phyloP scores from a whole-genome alignment of 1,284 basidiomycete genomes.

The Heterobasidion irregulare region DNA sequence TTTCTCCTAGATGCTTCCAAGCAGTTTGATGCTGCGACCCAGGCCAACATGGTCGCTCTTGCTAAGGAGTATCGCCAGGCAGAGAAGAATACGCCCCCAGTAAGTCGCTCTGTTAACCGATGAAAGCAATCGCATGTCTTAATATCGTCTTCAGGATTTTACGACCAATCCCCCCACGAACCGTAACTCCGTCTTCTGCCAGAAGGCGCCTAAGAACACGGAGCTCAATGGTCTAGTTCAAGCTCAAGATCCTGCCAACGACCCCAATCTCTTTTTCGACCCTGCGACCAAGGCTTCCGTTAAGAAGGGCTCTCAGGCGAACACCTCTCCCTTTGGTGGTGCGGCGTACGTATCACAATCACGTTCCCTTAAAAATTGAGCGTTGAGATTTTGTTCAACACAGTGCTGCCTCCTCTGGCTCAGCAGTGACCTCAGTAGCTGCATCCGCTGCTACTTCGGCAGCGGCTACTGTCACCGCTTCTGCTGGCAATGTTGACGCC shows the following conservation, averaged over 20 bases:
- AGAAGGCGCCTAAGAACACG: constrained; percentile 27
- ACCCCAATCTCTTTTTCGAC: constrained; percentile 46
- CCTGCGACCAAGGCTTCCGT: constrained; percentile 36
- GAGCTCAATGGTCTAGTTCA: constrained; percentile 32
- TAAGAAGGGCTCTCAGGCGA: constrained; percentile 39
- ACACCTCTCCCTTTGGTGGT: constrained; percentile 40
- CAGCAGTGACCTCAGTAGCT: neutral
- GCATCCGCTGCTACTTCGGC: neutral
- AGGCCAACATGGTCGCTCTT: constrained; percentile 43
- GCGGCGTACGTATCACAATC: neutral
- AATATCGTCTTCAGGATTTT: constrained; percentile 33
- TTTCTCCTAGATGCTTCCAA: constrained; percentile 34
- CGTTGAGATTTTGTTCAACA: neutral
- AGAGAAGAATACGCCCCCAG: constrained; percentile 59
- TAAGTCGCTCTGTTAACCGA: constrained; percentile 17
- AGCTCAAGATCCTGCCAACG: constrained; percentile 31
- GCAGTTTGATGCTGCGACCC: constrained; percentile 43
- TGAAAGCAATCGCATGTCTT: neutral
- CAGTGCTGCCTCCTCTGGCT: neutral
- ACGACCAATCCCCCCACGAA: constrained; percentile 38
- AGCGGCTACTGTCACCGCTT: neutral
- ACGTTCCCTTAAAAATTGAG: neutral
- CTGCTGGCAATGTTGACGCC: neutral
- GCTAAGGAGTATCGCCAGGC: constrained; percentile 48
- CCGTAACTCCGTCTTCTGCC: constrained; percentile 34